A percentile compares a stretch with the other conserved stretches of the same genome.
Conservation (phyloP, 2,329 filamentous ascomycete genomes). For the Blumeria hordei region DNA sequence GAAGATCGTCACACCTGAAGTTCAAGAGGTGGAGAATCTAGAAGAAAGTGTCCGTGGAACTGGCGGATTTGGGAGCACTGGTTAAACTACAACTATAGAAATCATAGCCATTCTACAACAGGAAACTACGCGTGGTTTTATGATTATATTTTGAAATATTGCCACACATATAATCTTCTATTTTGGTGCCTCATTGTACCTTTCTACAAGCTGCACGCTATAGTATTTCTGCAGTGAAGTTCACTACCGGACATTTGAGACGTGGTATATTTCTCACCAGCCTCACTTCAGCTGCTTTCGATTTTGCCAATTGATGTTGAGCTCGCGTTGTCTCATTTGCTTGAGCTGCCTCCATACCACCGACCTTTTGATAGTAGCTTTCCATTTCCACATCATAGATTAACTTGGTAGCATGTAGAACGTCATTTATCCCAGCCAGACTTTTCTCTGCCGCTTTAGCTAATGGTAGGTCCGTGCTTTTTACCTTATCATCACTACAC, state of each 20-base stretch:
- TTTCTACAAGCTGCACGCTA: no score
- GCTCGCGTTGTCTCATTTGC: constrained; percentile 15
- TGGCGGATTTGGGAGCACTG: constrained; percentile 81
- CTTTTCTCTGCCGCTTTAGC: constrained; percentile 70
- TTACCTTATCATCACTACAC: constrained; percentile 51
- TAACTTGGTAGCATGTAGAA: constrained; percentile 42
- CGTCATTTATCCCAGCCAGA: constrained; percentile 73
- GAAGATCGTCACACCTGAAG: constrained; percentile 79
- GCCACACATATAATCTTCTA: neutral
- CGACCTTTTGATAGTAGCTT: constrained; percentile 22
- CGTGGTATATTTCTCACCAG: constrained; percentile 52
- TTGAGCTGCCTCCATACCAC: constrained; percentile 15
- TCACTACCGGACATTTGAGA: constrained; percentile 38
- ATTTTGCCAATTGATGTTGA: constrained; percentile 19
- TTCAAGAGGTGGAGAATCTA: constrained; percentile 69
- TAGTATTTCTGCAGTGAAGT: constrained; percentile 30
- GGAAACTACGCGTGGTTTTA: neutral
- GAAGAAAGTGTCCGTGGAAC: constrained; percentile 78
- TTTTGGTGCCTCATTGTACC: neutral
- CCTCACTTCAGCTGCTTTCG: constrained; percentile 71
- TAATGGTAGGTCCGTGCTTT: constrained; percentile 49
- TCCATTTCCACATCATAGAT: constrained; percentile 42
- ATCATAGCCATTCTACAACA: neutral
- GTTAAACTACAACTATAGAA: constrained; percentile 15
- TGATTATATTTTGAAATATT: neutral